Evolutionary conservation across 75 land plant species (phyloP).

Genomic region (Picea glauca): DNA sequence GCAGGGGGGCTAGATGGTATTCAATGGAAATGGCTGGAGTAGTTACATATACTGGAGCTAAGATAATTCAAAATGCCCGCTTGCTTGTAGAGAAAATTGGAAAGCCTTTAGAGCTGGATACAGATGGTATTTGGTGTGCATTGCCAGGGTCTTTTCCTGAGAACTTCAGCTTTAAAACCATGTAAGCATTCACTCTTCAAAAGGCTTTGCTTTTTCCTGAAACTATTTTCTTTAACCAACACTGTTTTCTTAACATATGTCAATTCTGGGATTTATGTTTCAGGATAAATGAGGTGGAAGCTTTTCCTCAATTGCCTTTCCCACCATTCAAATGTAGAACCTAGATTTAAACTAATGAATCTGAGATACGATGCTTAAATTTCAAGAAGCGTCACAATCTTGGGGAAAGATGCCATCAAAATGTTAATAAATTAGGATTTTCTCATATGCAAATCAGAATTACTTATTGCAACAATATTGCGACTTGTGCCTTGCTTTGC

Average conservation of each 20-base stretch:
- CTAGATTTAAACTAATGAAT: neutral
- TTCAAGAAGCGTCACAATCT: neutral
- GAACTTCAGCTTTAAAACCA: slow-evolving; percentile 83
- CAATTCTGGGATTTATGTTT: neutral
- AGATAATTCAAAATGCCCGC: slow-evolving; percentile 98
- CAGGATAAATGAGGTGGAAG: neutral
- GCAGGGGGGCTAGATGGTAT: slow-evolving; percentile 99
- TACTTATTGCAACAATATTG: neutral
- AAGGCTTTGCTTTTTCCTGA: neutral
- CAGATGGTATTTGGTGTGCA: slow-evolving; percentile 99
- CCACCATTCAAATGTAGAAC: neutral
- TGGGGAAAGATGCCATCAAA: neutral
- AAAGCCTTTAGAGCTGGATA: slow-evolving; percentile 94
- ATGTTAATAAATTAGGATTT: neutral
- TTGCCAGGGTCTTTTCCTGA: slow-evolving; percentile 98
- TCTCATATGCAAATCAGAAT: neutral
- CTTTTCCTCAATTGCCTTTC: neutral
- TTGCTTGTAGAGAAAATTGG: slow-evolving; percentile 93
- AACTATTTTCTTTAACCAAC: neutral
- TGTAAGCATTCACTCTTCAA: slow-evolving; percentile 31
- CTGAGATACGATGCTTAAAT: neutral
- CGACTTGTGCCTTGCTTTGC: too few species aligned
- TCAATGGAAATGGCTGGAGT: slow-evolving; percentile 99
- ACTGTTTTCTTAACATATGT: neutral
- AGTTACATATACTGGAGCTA: slow-evolving; percentile 98